Conservation (phyloP, 2,329 filamentous ascomycete species). For the Fusarium bactridioides region DNA sequence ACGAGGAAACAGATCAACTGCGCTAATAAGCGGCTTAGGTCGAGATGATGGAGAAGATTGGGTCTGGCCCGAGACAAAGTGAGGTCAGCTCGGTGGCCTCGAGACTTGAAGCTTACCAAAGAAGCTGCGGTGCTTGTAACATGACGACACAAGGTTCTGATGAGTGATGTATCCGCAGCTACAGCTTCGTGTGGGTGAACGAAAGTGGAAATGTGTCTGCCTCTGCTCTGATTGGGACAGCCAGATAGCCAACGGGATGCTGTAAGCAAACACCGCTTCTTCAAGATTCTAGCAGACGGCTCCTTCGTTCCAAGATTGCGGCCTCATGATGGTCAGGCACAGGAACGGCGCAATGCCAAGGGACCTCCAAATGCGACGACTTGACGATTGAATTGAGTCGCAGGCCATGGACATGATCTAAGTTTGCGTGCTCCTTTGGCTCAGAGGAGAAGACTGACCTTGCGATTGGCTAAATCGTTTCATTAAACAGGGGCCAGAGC, state of each 20-base stretch:
- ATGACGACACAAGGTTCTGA: slow-evolving; percentile 15
- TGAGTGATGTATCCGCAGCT: slow-evolving; percentile 18
- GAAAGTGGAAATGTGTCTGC: slow-evolving; percentile 14
- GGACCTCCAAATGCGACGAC: background rate
- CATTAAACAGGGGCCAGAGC: slow-evolving; percentile 17
- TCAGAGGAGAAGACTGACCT: background rate
- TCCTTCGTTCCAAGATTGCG: background rate
- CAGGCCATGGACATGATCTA: background rate
- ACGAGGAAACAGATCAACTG: slow-evolving; percentile 34
- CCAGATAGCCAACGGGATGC: background rate
- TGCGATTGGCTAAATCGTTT: slow-evolving; percentile 26
- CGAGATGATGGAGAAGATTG: slow-evolving; percentile 17
- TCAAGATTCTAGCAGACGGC: background rate
- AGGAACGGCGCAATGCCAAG: slow-evolving; percentile 3
- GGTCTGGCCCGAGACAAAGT: slow-evolving; percentile 27
- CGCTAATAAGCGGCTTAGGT: slow-evolving; percentile 26
- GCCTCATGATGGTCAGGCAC: slow-evolving; percentile 21
- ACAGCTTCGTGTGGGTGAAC: slow-evolving; percentile 20
- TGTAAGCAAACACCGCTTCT: background rate
- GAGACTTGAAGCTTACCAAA: slow-evolving; percentile 16
- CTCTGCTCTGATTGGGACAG: background rate
- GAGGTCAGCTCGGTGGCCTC: slow-evolving; percentile 33
- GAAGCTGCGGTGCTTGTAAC: slow-evolving; percentile 1
- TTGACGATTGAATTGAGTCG: background rate
- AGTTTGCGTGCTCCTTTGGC: background rate